A percentile compares a stretch with the other conserved stretches of the same genome.
Conservation (phyloP, 208 protist species). For the Phytomonas serpens region DNA sequence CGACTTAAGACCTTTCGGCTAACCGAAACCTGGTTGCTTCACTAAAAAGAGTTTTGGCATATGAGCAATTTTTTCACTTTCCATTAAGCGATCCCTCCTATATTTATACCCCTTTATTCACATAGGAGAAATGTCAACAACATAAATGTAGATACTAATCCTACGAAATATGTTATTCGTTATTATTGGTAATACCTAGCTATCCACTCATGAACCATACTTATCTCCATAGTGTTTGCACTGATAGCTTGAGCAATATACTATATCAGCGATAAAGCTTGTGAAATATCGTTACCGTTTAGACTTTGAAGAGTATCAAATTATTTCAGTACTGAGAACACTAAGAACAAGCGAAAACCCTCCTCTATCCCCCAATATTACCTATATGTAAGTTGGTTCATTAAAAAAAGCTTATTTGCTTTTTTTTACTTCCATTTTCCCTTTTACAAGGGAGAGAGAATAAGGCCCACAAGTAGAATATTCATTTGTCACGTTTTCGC, state of each 20-base stretch:
- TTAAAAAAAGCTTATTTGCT: too few species aligned
- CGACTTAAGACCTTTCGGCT: not conserved
- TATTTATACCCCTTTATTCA: not conserved
- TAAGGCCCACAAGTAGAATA: not conserved
- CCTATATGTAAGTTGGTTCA: not conserved
- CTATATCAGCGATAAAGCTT: not conserved
- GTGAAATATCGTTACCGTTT: not conserved
- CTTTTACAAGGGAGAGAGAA: not conserved
- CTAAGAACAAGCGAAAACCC: not conserved
- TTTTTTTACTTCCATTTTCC: too few species aligned
- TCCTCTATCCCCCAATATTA: not conserved
- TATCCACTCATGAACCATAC: too few species aligned
- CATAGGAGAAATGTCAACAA: not conserved
- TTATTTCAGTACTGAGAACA: not conserved
- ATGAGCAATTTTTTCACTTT: too few species aligned
- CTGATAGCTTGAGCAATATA: not conserved
- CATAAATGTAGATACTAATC: not conserved
- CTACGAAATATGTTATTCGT: not conserved
- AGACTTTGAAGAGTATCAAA: not conserved
- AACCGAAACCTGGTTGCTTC: too few species aligned
- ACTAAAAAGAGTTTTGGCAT: too few species aligned
- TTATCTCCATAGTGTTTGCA: not conserved
- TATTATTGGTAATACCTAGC: too few species aligned
- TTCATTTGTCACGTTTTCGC: slow-evolving; percentile 5
- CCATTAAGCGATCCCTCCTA: too few species aligned